Evolutionary conservation across 495 filamentous ascomycete species (phyloP).

Genomic region (Penicillium bovifimosum): DNA sequence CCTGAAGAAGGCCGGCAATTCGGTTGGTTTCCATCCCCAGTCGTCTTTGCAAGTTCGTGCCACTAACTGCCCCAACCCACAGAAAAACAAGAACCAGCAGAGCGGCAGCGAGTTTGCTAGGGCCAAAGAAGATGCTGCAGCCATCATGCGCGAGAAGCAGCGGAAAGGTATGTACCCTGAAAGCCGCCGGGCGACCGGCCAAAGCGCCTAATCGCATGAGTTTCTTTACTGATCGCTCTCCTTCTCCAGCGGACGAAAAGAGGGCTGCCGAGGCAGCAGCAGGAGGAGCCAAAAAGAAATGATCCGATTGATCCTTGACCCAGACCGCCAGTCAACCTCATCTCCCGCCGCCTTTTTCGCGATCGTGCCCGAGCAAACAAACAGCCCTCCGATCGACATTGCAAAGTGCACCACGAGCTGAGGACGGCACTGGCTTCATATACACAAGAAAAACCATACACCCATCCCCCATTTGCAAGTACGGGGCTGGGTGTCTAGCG

Average conservation of each 20-base stretch:
- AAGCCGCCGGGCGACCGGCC: neutral
- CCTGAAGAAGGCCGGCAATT: conserved; percentile 55
- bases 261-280: conserved; percentile 22
- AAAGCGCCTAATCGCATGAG: neutral
- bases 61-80: conserved; percentile 11
- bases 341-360: neutral
- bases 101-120: conserved; percentile 62
- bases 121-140: conserved; percentile 69
- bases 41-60: neutral
- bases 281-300: conserved; percentile 6
- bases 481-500: conserved; percentile 23
- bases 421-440: neutral
- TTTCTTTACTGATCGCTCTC: neutral
- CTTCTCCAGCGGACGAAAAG: conserved; percentile 28
- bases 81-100: conserved; percentile 62
- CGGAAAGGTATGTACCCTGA: conserved; percentile 55
- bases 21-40: conserved; percentile 25
- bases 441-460: neutral
- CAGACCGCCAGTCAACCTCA: neutral
- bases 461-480: neutral
- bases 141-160: conserved; percentile 90
- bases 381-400: neutral
- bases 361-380: neutral
- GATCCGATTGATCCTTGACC: neutral
- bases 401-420: neutral